Percentiles rank a stretch among this genome's conserved stretches.
phyloP scores from a whole-genome alignment of 2,329 filamentous ascomycete genomes.

The Phyllosticta citriasiana region DNA sequence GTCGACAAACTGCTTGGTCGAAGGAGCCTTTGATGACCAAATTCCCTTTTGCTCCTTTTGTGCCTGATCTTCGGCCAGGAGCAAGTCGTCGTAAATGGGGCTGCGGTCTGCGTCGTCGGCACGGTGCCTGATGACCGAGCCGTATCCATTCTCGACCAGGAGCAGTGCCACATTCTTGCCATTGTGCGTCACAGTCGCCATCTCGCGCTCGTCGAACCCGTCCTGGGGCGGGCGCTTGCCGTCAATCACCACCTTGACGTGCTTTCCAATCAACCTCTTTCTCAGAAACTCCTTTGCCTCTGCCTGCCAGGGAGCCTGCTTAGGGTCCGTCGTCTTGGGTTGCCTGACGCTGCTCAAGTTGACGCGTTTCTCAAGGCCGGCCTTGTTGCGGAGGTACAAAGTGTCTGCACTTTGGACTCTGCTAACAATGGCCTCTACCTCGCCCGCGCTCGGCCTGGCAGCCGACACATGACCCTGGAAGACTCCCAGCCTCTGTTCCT shows the following conservation, averaged over 20 bases:
- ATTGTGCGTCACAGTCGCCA: constrained; percentile 75
- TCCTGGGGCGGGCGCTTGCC: constrained; percentile 83
- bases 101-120: constrained; percentile 91
- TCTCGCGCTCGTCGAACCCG: constrained; percentile 88
- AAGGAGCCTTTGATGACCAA: constrained; percentile 83
- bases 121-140: constrained; percentile 86
- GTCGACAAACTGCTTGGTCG: constrained; percentile 73
- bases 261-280: constrained; percentile 91
- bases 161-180: constrained; percentile 78
- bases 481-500: constrained; percentile 63
- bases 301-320: constrained; percentile 78
- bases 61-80: constrained; percentile 68
- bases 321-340: constrained; percentile 77
- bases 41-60: constrained; percentile 87
- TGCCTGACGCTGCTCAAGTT: constrained; percentile 88
- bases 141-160: constrained; percentile 87
- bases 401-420: constrained; percentile 85
- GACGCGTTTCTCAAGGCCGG: constrained; percentile 77
- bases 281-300: constrained; percentile 95
- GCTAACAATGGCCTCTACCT: constrained; percentile 71
- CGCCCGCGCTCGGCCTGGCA: constrained; percentile 50
- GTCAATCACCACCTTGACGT: constrained; percentile 80
- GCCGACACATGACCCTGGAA: constrained; percentile 69
- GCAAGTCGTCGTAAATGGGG: constrained; percentile 83
- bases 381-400: constrained; percentile 74